Conservation (phyloP, 176 grass and related monocot genomes). For the Zizania latifolia region DNA sequence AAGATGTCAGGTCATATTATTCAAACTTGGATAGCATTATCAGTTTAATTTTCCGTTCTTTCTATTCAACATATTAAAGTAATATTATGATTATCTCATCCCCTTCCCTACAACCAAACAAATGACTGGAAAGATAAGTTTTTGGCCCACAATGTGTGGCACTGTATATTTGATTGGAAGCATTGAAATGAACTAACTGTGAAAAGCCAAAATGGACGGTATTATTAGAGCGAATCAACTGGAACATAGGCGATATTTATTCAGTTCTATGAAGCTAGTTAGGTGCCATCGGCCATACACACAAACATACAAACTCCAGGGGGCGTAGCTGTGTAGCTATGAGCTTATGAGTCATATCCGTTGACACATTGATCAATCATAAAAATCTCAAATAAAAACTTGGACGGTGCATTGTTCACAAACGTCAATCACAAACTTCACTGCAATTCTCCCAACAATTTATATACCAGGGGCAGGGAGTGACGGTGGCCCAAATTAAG, state of each 20-base stretch:
- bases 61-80: too few relatives aligned
- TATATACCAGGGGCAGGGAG: not conserved
- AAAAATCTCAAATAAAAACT: not conserved
- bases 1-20: too few relatives aligned
- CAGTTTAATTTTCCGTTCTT: too few relatives aligned
- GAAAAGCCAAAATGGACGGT: not conserved
- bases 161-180: not conserved
- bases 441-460: not conserved
- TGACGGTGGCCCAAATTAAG: not conserved
- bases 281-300: not conserved
- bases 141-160: not conserved
- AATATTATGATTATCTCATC: too few relatives aligned
- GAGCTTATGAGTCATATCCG: not conserved
- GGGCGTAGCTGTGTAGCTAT: not conserved
- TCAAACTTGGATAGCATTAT: too few relatives aligned
- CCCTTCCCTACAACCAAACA: too few relatives aligned
- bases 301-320: not conserved
- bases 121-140: too few relatives aligned
- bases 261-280: not conserved
- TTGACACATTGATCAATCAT: not conserved
- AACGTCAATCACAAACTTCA: not conserved
- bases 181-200: not conserved
- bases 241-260: slow-evolving; percentile 1
- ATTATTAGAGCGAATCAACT: not conserved
- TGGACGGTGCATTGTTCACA: not conserved